Conservation (phyloP, 2,329 filamentous ascomycete genomes). For the Allantophomopsis cytisporea region DNA sequence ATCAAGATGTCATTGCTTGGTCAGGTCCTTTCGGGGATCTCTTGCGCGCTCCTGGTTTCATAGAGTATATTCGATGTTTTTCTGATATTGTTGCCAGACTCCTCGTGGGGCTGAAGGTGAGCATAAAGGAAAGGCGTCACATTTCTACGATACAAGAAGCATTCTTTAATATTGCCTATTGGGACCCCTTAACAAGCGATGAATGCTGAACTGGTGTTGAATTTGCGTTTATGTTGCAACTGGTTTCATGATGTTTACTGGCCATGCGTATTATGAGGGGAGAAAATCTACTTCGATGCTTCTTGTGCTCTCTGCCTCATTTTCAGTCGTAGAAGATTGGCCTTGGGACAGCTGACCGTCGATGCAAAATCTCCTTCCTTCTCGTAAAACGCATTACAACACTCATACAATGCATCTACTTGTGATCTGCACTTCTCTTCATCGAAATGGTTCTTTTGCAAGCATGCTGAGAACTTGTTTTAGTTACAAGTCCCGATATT, state of each 20-base stretch:
- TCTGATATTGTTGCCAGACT: constrained; percentile 57
- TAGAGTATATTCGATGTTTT: constrained; percentile 64
- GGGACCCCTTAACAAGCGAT: too few relatives aligned
- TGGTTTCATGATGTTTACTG: too few relatives aligned
- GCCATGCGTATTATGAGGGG: too few relatives aligned
- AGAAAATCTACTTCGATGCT: constrained; percentile 6
- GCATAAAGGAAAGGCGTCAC: constrained; percentile 20
- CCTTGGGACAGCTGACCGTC: constrained; percentile 76
- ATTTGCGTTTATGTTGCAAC: too few relatives aligned
- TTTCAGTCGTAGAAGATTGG: constrained; percentile 66
- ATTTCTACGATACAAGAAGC: too few relatives aligned
- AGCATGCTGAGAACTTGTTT: constrained; percentile 47
- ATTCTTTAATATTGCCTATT: too few relatives aligned
- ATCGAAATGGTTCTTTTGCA: constrained; percentile 73
- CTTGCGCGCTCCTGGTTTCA: constrained; percentile 95
- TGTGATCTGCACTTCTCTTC: constrained; percentile 69
- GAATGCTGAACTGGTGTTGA: too few relatives aligned
- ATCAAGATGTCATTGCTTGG: constrained; percentile 85
- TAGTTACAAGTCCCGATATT: not conserved
- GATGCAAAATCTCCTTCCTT: constrained; percentile 63
- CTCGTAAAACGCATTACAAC: constrained; percentile 81
- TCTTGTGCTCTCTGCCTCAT: constrained; percentile 50
- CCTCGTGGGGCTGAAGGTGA: constrained; percentile 33
- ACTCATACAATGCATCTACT: constrained; percentile 82
- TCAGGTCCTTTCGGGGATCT: constrained; percentile 74